Base-by-base conservation (phyloP, 495 filamentous ascomycete species). In the Pseudoneurospora amorphoporcata region DNA sequence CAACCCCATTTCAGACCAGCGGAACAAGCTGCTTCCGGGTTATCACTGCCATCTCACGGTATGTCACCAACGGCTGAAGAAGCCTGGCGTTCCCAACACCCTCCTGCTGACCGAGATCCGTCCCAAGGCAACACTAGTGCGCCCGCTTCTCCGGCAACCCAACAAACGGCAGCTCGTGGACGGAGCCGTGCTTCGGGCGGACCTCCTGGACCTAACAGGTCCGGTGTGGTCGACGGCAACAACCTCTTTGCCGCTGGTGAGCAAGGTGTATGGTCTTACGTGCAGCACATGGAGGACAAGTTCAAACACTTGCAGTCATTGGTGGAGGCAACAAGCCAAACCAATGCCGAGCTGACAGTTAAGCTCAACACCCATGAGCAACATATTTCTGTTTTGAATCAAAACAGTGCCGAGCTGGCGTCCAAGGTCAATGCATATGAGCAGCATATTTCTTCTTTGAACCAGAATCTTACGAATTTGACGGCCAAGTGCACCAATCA, bases 1-100 rank as follows among this genome's bases (percentile, higher is more conserved):
- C 91, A 91, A 70, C 85, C 89, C 68, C 86, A 91, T 40, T 92
- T 88, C 71, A 83, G 84, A 47, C 69, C 70, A 61, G 71, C 68
- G 38, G 69, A 73, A 39, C 76, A 76, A 61, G 69, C 75, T 40
- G 78, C 75, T 71, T 73, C 83, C 70, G 79, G 72, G 65, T 78
- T 84, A 71, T 80, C 82, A 61, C 77, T 84, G 69, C 80, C 81
- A 72, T 76, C 82, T 65, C 81, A 82, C 73, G 76, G 77, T 74
- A 80, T 76, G 76, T 79, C 79, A 73, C 73, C 68, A 72, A 72
- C 75, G 69, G 76, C 79, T 61, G 76, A 78, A 75, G 74, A 73
- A 70, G 77, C 78, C 75, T 80, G 79, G 70, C 76, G 82, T 68
- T 77, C 81, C 68, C 84, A 82, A 38, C 82, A 86, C 73, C 81